Conservation (phyloP, 306 rosid species). For the Crotalaria pallida region DNA sequence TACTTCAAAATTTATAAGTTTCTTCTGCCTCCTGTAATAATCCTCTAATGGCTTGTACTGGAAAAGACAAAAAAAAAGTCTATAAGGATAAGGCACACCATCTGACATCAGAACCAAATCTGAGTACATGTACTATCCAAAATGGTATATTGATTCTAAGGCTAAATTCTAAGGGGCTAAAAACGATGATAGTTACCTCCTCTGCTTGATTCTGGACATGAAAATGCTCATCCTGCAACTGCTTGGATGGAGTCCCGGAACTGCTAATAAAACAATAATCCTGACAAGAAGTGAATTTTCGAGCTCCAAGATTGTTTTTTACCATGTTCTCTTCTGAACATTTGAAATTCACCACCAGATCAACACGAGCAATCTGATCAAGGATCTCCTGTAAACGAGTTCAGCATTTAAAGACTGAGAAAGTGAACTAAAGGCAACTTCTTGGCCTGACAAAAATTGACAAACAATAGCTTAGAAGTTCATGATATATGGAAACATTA, state of each 20-base stretch:
- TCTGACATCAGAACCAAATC: not conserved
- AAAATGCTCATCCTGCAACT: constrained; percentile 16
- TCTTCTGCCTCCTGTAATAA: constrained; percentile 55
- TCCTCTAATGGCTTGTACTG: constrained; percentile 59
- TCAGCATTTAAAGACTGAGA: not conserved
- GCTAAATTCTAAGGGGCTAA: not conserved
- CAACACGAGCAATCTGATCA: constrained; percentile 57
- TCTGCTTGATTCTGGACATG: constrained; percentile 19
- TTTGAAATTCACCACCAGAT: constrained; percentile 82
- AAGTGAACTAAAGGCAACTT: not conserved
- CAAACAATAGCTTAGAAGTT: not conserved
- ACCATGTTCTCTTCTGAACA: constrained; percentile 44
- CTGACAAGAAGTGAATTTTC: constrained; percentile 35
- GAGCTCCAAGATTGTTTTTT: constrained; percentile 40
- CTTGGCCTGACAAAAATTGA: not conserved
- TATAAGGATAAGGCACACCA: not conserved
- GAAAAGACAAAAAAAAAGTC: not conserved
- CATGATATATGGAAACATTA: not conserved
- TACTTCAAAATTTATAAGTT: constrained; percentile 53
- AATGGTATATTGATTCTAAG: not conserved
- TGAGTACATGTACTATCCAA: not conserved
- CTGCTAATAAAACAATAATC: constrained; percentile 35
- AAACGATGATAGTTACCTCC: constrained; percentile 29
- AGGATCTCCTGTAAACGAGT: constrained; percentile 60
- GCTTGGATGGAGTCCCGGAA: constrained; percentile 35